These are phyloP conservation scores for Macroventuria anomochaeta DNA, from an alignment of 2,329 filamentous ascomycete genomes.

Conservation along the genomic window DNA sequence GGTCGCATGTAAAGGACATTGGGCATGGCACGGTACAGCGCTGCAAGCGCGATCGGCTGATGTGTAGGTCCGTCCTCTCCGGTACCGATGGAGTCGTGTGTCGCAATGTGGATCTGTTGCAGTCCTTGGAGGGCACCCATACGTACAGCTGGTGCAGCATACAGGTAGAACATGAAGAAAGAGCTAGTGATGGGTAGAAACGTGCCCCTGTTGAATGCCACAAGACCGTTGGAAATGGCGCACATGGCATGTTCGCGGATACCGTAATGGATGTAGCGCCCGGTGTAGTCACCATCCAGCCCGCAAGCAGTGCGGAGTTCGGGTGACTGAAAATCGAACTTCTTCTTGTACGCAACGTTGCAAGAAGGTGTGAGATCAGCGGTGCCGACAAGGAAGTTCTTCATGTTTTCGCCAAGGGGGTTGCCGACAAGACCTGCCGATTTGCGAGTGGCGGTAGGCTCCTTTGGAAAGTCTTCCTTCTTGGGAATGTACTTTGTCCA, in stretches of 20 bases:
- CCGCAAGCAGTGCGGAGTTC: slow-evolving; percentile 49
- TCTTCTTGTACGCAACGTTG: slow-evolving; percentile 59
- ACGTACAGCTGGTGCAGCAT: slow-evolving; percentile 64
- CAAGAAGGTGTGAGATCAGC: slow-evolving; percentile 61
- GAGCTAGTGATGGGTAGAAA: slow-evolving; percentile 63
- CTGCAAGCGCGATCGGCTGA: slow-evolving; percentile 64
- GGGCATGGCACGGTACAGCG: slow-evolving; percentile 67
- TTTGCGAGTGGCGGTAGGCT: slow-evolving; percentile 58
- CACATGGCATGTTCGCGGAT: slow-evolving; percentile 45
- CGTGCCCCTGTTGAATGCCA: slow-evolving; percentile 53
- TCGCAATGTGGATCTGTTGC: slow-evolving; percentile 64
- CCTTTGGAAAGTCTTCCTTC: slow-evolving; percentile 52
- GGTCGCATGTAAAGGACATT: slow-evolving; percentile 67
- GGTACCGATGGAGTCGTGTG: slow-evolving; percentile 63
- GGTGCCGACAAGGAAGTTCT: slow-evolving; percentile 83
- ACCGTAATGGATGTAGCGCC: slow-evolving; percentile 57
- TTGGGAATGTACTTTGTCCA: slow-evolving; percentile 59
- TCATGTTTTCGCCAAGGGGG: slow-evolving; percentile 76
- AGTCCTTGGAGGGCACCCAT: slow-evolving; percentile 65
- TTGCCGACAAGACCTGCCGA: slow-evolving; percentile 60
- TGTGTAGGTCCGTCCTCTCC: slow-evolving; percentile 68
- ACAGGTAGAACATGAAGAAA: slow-evolving; percentile 63
- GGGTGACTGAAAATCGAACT: slow-evolving; percentile 56
- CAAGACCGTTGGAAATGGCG: slow-evolving; percentile 59
- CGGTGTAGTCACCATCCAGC: slow-evolving; percentile 61